These are phyloP conservation scores for Fusarium lateritium DNA, from an alignment of 2,329 filamentous ascomycete genomes.

Conservation along the genomic window DNA sequence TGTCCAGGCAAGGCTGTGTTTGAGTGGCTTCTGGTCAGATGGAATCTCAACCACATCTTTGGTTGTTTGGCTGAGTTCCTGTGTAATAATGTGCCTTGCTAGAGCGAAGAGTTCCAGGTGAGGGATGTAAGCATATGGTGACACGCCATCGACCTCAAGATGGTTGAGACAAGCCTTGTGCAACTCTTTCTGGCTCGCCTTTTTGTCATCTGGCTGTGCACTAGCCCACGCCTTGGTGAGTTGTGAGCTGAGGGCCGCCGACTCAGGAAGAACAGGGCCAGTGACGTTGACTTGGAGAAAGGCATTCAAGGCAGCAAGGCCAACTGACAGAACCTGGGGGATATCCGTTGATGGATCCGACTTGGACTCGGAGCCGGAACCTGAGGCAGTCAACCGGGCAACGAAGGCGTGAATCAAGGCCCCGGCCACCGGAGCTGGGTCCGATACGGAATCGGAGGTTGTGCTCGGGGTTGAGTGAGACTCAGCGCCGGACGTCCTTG, in stretches of 20 bases:
- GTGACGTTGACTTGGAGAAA: slow-evolving; percentile 93
- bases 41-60: slow-evolving; percentile 47
- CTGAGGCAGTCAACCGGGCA: slow-evolving; percentile 20
- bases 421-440: slow-evolving; percentile 42
- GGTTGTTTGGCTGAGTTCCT: slow-evolving; percentile 39
- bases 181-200: slow-evolving; percentile 56
- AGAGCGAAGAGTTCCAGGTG: slow-evolving; percentile 87
- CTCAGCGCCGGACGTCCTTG: slow-evolving; percentile 25
- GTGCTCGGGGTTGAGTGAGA: slow-evolving; percentile 35
- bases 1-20: slow-evolving; percentile 68
- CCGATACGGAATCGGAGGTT: slow-evolving; percentile 39
- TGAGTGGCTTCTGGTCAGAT: slow-evolving; percentile 58
- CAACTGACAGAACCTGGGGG: slow-evolving; percentile 49
- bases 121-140: slow-evolving; percentile 87
- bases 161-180: slow-evolving; percentile 74
- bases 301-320: slow-evolving; percentile 70
- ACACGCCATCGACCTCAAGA: slow-evolving; percentile 86
- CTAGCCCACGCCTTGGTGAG: slow-evolving; percentile 59
- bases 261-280: slow-evolving; percentile 77
- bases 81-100: slow-evolving; percentile 68
- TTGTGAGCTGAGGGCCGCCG: slow-evolving; percentile 51
- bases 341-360: slow-evolving; percentile 12
- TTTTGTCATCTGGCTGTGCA: slow-evolving; percentile 19
- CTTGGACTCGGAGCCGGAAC: slow-evolving; percentile 12
- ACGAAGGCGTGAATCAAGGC: slow-evolving; percentile 43